A percentile compares a stretch with the other conserved stretches of the same genome.
Conservation (phyloP, 1,139 yeast species). For the Blastobotrys niveus region DNA sequence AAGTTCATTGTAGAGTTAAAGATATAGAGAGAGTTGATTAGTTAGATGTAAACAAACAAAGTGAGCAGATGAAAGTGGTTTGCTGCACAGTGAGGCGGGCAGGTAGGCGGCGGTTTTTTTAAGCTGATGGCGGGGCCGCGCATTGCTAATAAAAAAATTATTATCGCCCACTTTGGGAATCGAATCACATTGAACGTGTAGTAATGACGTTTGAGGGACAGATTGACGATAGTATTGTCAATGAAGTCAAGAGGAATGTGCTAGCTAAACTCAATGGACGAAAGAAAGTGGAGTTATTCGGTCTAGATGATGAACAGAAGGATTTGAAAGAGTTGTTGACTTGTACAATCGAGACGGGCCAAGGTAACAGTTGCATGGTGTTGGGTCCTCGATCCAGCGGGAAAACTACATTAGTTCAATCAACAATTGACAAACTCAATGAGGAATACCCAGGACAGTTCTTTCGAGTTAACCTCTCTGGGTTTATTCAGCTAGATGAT, state of each 20-base stretch:
- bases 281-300: constrained; percentile 21
- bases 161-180: too few relatives aligned
- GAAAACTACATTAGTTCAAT: constrained; percentile 59
- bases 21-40: too few relatives aligned
- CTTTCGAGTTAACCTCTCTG: constrained; percentile 60
- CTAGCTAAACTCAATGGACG: constrained; percentile 14
- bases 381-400: constrained; percentile 81
- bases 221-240: too few relatives aligned
- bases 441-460: constrained; percentile 42
- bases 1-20: constrained; percentile 7
- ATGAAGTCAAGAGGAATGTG: constrained; percentile 1
- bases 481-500: constrained; percentile 71
- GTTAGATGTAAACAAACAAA: too few relatives aligned
- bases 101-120: too few relatives aligned
- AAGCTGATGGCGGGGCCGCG: too few relatives aligned
- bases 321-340: constrained; percentile 55
- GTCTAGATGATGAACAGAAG: constrained; percentile 29
- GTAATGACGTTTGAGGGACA: neutral
- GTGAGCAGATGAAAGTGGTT: too few relatives aligned
- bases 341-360: constrained; percentile 60
- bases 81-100: too few relatives aligned
- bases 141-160: too few relatives aligned
- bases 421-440: constrained; percentile 48
- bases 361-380: constrained; percentile 74
- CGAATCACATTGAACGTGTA: too few relatives aligned